A percentile compares a stretch with the other conserved stretches of the same genome.
Conservation (phyloP, 495 filamentous ascomycete genomes). For the Lichina pygmaea region DNA sequence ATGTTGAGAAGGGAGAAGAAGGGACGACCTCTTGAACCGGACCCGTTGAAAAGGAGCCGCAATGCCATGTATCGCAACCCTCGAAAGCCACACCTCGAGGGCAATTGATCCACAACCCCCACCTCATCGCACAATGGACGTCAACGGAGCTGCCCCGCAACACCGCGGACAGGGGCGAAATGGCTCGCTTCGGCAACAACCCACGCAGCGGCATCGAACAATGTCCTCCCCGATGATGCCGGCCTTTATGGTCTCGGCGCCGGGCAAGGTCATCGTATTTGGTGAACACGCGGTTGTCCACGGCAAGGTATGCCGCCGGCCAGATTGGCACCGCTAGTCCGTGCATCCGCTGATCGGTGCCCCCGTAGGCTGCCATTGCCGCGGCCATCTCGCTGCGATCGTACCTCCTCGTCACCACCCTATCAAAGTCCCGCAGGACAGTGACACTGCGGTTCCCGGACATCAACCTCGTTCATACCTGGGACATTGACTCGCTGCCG, state of each 20-base stretch:
- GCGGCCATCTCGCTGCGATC: constrained; percentile 84
- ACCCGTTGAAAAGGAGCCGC: too few relatives aligned
- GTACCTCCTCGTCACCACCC: constrained; percentile 77
- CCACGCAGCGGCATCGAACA: not conserved
- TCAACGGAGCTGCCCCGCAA: too few relatives aligned
- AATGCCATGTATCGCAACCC: too few relatives aligned
- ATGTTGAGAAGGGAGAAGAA: too few relatives aligned
- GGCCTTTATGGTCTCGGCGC: constrained; percentile 89
- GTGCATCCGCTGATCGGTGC: not conserved
- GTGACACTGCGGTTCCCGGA: constrained; percentile 74
- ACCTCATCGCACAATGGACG: too few relatives aligned
- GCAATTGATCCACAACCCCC: too few relatives aligned
- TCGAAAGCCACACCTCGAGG: too few relatives aligned
- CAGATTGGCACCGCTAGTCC: not conserved
- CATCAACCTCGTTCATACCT: constrained; percentile 61
- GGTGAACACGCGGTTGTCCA: constrained; percentile 93
- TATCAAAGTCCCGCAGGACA: constrained; percentile 62
- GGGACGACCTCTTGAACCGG: too few relatives aligned
- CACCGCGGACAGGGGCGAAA: too few relatives aligned
- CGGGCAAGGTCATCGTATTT: constrained; percentile 91
- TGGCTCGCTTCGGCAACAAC: too few relatives aligned
- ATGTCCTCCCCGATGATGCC: constrained; percentile 23
- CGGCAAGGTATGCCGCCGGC: constrained; percentile 37
- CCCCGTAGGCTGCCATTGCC: constrained; percentile 50
- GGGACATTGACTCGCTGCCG: constrained; percentile 73